Base-by-base conservation (phyloP, 805 yeast species). In the Gaillardinia entomophila region DNA sequence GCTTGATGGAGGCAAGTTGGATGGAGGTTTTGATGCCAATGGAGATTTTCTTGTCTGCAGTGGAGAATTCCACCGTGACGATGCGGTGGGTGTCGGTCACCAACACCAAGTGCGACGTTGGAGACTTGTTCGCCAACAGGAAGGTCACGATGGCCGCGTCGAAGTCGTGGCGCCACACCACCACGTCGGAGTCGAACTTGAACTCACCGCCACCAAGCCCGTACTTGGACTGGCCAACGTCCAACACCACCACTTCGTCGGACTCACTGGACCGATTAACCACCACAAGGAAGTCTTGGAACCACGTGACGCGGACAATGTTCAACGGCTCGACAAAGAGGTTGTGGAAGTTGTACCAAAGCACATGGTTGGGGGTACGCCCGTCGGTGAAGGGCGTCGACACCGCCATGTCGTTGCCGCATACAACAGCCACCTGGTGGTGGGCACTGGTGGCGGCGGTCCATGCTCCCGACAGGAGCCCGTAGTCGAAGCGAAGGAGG, bases 341-440 rank as follows among this genome's bases (percentile, higher is more conserved):
- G 38, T 60, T 57, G 26, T 49, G 51, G 36, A 62, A 63, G 33
- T 55, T 57, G 37, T 50, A 65, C 72, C 72, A 66, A 8, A 63
- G 36, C 4, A 60, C 47, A 33, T 65, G 70, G 35, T 59, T 59
- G 5, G 43, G 33, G 22, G 50, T 42, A 18, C 25, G 24, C 3
- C 46, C 48, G 12, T 23, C 18, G 7, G 27, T 17, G 1, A 29
- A 19, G 2, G 48, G 48, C 3, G 49, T 46, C 12, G 47, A 43
- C 3, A 46, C 24, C 10, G 47, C 36, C 3, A 45, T 13, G 15
- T 31, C 24, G n/a, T 31, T 24, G 1, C 48, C 49, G 23, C 33
- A 36, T 1, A 42, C 31, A 7, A 46, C 8, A 8, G 43, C 37
- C 4, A 45, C 18, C 28, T 46, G 51, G n/a, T 30, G 15, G 18